These are phyloP conservation scores for Kurtzmaniella quercitrusa DNA, from an alignment of 1,139 yeast species.

Conservation along the genomic window DNA sequence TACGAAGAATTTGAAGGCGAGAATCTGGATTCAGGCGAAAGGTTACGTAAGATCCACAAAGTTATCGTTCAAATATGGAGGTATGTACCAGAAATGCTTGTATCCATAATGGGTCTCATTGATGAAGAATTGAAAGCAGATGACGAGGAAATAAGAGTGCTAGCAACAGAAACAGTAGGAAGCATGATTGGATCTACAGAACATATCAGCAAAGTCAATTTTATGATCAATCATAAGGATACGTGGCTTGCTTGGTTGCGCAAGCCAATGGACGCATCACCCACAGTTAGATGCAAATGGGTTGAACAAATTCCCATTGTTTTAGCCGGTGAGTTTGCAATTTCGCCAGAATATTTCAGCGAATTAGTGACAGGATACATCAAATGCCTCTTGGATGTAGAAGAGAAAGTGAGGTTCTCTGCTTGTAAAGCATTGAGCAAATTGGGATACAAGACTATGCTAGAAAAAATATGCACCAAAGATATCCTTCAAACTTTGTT, in stretches of 20 bases:
- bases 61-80: slow-evolving; percentile 72
- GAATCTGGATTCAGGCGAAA: slow-evolving; percentile 17
- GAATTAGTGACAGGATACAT: slow-evolving; percentile 59
- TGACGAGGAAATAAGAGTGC: slow-evolving; percentile 53
- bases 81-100: slow-evolving; percentile 68
- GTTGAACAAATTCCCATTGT: slow-evolving; percentile 46
- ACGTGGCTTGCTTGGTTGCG: slow-evolving; percentile 73
- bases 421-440: slow-evolving; percentile 50
- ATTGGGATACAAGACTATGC: slow-evolving; percentile 36
- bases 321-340: slow-evolving; percentile 10
- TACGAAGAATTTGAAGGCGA: slow-evolving; percentile 41
- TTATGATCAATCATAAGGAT: slow-evolving; percentile 54
- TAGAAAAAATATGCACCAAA: slow-evolving; percentile 41
- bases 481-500: slow-evolving; percentile 51
- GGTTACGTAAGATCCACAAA: slow-evolving; percentile 56
- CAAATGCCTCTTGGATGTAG: slow-evolving; percentile 70
- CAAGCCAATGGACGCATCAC: slow-evolving; percentile 66
- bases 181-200: slow-evolving; percentile 50
- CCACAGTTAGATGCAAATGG: slow-evolving; percentile 69
- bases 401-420: slow-evolving; percentile 65
- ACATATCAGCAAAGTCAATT: slow-evolving; percentile 42
- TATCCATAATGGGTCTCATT: slow-evolving; percentile 72
- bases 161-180: slow-evolving; percentile 77
- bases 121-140: slow-evolving; percentile 81
- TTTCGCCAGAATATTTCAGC: slow-evolving; percentile 42